Conservation (phyloP, 2,329 filamentous ascomycete species). For the Aspergillus sp. region DNA sequence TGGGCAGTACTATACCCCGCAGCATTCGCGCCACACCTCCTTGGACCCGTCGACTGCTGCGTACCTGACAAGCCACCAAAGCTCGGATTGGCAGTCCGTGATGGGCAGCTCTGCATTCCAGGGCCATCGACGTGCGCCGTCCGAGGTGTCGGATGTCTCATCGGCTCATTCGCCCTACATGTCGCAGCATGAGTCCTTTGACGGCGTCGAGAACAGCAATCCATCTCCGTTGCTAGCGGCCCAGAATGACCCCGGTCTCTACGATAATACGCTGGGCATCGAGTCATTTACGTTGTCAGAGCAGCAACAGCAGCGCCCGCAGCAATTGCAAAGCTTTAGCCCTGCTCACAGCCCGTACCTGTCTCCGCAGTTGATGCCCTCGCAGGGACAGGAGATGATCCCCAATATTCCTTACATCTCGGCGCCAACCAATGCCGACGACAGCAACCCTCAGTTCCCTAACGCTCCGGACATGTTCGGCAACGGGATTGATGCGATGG, state of each 20-base stretch:
- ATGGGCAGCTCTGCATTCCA: conserved; percentile 57
- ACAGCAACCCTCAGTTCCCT: conserved; percentile 42
- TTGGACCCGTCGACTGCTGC: conserved; percentile 54
- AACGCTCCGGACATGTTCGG: conserved; percentile 45
- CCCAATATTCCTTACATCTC: conserved; percentile 38
- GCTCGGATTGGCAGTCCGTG: conserved; percentile 51
- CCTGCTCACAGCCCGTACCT: conserved; percentile 65
- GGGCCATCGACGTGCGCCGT: conserved; percentile 73
- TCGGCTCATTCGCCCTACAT: conserved; percentile 81
- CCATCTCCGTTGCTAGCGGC: conserved; percentile 74
- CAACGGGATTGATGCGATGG: conserved; percentile 35
- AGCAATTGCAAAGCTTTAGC: conserved; percentile 43
- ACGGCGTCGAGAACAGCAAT: conserved; percentile 54
- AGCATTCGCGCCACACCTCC: conserved; percentile 53
- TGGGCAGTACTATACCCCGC: conserved; percentile 44
- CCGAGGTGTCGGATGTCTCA: conserved; percentile 86
- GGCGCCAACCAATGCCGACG: conserved; percentile 23
- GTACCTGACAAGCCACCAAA: conserved; percentile 44
- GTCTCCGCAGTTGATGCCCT: conserved; percentile 58
- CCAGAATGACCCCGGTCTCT: conserved; percentile 61
- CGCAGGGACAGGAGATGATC: conserved; percentile 59
- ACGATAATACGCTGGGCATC: conserved; percentile 69
- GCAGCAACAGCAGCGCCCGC: conserved; percentile 41
- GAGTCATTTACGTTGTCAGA: conserved; percentile 74
- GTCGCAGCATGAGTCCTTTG: conserved; percentile 68